Percentiles rank a stretch among this genome's conserved stretches.
Evolutionary conservation across 1,284 basidiomycete species (phyloP).

Genomic region (Apiotrichum akiyoshidainum): DNA sequence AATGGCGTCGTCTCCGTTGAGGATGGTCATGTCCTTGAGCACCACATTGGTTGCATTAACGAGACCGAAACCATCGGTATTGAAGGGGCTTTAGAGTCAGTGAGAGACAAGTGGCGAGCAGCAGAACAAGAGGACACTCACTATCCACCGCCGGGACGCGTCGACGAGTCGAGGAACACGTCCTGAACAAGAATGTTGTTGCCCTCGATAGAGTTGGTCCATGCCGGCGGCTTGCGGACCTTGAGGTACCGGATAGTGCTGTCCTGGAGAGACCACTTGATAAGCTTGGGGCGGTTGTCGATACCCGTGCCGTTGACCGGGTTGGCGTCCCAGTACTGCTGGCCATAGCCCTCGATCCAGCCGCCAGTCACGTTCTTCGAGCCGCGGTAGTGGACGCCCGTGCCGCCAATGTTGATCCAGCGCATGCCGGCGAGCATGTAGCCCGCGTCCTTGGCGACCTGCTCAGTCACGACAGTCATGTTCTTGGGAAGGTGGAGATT

Average conservation of each 20-base stretch:
- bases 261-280: conserved; percentile 55
- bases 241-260: conserved; percentile 53
- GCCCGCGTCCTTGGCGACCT: conserved; percentile 1
- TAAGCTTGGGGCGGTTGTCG: conserved; percentile 52
- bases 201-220: conserved; percentile 55
- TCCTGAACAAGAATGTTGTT: conserved; percentile 53
- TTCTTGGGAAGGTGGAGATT: conserved; percentile 55
- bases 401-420: conserved; percentile 28
- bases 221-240: conserved; percentile 56
- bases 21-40: conserved; percentile 31
- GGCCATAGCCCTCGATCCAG: conserved; percentile 49
- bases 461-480: conserved; percentile 50
- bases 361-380: conserved; percentile 28
- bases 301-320: conserved; percentile 39
- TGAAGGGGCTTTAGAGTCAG: conserved; percentile 47
- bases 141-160: conserved; percentile 50
- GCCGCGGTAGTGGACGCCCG: conserved; percentile 23
- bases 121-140: no score
- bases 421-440: conserved; percentile 7
- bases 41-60: conserved; percentile 28
- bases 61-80: conserved; percentile 54
- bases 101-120: no score
- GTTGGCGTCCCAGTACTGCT: conserved; percentile 57
- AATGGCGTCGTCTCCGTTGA: conserved; percentile 56
- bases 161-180: conserved; percentile 55